phyloP scores from a whole-genome alignment of 139 green algal species.

The Tetradesmus obliquus region DNA sequence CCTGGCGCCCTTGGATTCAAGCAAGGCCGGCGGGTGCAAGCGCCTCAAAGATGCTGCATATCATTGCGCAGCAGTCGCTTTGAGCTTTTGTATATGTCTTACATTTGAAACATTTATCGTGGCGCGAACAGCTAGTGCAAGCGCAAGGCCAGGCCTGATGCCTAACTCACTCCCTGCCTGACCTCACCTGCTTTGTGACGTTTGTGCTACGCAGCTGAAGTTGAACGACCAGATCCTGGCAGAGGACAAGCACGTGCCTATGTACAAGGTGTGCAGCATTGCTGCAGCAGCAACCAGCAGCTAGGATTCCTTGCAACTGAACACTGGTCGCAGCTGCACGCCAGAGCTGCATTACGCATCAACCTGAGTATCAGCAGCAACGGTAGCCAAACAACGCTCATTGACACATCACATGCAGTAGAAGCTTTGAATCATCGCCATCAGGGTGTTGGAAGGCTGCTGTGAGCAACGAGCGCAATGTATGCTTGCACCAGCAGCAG shows the following conservation, averaged over 20 bases:
- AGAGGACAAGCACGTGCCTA: conserved; percentile 95
- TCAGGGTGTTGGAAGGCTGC: too few relatives aligned
- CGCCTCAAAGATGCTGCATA: not conserved
- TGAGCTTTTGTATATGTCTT: not conserved
- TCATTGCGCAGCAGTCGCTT: not conserved
- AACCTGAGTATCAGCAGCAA: not conserved
- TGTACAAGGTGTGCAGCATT: conserved; percentile 82
- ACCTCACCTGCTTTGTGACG: not conserved
- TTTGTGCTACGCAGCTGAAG: conserved; percentile 78
- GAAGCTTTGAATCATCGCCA: not conserved
- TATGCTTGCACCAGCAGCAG: not conserved
- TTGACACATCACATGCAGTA: not conserved
- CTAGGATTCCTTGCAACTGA: not conserved
- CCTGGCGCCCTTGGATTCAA: not conserved
- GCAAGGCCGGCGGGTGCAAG: not conserved
- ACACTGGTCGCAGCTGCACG: not conserved
- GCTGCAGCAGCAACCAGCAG: not conserved
- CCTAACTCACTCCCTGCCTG: not conserved
- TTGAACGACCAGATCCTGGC: conserved; percentile 97
- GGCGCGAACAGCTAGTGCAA: not conserved
- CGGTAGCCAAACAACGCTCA: not conserved
- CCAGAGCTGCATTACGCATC: not conserved
- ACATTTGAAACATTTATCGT: not conserved
- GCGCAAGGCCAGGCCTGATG: not conserved
- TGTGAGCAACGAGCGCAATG: too few relatives aligned